These are phyloP conservation scores for Crithidia expoeki DNA, from an alignment of 208 protist genomes.

Conservation along the genomic window DNA sequence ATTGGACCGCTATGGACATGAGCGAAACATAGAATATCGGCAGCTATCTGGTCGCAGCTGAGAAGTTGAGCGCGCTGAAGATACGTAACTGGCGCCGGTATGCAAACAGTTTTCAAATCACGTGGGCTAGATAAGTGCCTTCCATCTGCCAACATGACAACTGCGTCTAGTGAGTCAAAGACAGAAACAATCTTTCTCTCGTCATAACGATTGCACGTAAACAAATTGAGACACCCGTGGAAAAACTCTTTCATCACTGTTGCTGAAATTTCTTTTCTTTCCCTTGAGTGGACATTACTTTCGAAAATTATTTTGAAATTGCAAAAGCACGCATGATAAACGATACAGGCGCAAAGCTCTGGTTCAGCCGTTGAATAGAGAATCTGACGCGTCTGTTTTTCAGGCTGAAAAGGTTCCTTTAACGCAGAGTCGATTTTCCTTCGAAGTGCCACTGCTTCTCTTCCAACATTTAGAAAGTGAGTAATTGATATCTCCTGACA, in stretches of 20 bases:
- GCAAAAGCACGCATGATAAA: constrained; percentile 25
- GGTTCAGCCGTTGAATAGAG: constrained; percentile 17
- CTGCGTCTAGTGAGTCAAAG: constrained; percentile 20
- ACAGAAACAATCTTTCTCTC: background rate
- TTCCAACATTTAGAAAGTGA: background rate
- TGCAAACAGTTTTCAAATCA: background rate
- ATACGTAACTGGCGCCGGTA: background rate
- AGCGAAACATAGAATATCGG: background rate
- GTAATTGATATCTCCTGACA: background rate
- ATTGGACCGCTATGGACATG: no score
- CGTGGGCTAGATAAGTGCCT: background rate
- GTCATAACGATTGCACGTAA: constrained; percentile 29
- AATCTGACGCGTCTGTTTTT: no score
- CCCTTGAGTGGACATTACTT: background rate
- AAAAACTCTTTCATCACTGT: constrained; percentile 12
- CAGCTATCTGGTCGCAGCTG: constrained; percentile 20
- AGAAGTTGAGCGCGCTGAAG: background rate
- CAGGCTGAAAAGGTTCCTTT: no score
- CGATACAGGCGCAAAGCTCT: constrained; percentile 31
- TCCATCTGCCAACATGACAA: constrained; percentile 12
- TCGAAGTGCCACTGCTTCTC: constrained; percentile 3
- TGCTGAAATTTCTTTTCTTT: background rate
- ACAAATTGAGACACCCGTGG: constrained; percentile 21
- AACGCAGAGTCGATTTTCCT: background rate
- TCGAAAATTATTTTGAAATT: constrained; percentile 7